Percentiles rank a stretch among this genome's conserved stretches.
Evolutionary conservation across 1,139 yeast genomes (phyloP).

Genomic region (Geotrichum candidum): DNA sequence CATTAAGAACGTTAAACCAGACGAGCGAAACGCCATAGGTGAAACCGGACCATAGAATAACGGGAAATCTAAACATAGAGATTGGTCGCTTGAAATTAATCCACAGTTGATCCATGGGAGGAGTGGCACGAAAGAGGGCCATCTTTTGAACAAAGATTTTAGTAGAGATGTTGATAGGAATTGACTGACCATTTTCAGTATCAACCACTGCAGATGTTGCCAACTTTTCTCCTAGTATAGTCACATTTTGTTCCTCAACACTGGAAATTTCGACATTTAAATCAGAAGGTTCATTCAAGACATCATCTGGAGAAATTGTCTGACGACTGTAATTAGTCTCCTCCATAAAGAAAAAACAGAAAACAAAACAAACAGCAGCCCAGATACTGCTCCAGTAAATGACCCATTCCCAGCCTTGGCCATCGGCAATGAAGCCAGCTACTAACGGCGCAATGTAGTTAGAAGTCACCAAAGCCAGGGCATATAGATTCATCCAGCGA

Average conservation of each 20-base stretch:
- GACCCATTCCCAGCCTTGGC: slow-evolving; percentile 67
- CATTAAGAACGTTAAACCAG: slow-evolving; percentile 51
- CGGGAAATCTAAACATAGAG: slow-evolving; percentile 43
- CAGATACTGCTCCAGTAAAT: slow-evolving; percentile 75
- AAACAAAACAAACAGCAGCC: slow-evolving; percentile 50
- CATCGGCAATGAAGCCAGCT: slow-evolving; percentile 61
- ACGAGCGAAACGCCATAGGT: slow-evolving; percentile 57
- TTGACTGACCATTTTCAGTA: slow-evolving; percentile 14
- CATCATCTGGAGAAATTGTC: slow-evolving; percentile 22
- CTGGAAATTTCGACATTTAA: neutral
- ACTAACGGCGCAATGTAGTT: slow-evolving; percentile 72
- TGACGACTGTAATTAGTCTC: slow-evolving; percentile 66
- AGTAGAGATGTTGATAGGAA: neutral
- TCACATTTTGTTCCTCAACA: neutral
- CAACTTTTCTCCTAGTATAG: slow-evolving; percentile 7
- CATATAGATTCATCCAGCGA: slow-evolving; percentile 66
- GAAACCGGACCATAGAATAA: slow-evolving; percentile 56
- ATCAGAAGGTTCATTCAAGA: neutral
- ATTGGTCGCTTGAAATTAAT: slow-evolving; percentile 26
- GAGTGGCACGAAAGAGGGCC: slow-evolving; percentile 27
- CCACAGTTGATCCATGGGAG: slow-evolving; percentile 21
- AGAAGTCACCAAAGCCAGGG: slow-evolving; percentile 70
- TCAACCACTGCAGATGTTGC: slow-evolving; percentile 9
- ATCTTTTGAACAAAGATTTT: slow-evolving; percentile 34
- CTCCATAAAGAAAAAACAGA: slow-evolving; percentile 55